Evolutionary conservation across 208 protist genomes (phyloP), one percentile per base, ranked within the genome.

Genomic region (Phytomonas francai): DNA sequence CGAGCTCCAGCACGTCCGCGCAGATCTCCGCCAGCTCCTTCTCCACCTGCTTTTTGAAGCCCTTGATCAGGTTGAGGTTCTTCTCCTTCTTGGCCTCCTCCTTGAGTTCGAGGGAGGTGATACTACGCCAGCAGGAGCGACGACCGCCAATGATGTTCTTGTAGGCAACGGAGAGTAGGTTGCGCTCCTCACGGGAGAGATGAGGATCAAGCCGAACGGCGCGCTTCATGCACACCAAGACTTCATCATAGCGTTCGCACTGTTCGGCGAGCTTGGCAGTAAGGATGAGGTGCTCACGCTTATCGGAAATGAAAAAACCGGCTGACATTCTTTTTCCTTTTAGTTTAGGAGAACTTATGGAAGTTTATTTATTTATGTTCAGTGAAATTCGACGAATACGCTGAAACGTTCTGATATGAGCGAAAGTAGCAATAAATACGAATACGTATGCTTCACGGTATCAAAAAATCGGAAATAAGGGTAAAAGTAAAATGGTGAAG

Each of bases 101-200:
- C 78, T 98, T 98, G 73, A 98, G 85, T 79, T 99, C 97, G 64
- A 99, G 98, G 0, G 92, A 92, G 54, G 88, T 98, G 70, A 99
- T 93, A 73, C 98, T 99, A 76, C 98, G 89, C 97, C 98, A 99
- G 67, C 98, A 98, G 19, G 98, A 97, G 76, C 99, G 97, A 64
- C 98, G 93, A 27, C 97, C 85, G 68, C 98, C 98, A 85, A 99
- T 98, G 60, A 99, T 97, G 83, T 99, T 99, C 89, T 99, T 99
- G 93, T 99, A 99, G 27, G 99, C 99, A 30, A 99, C 98, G n/a
- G 98, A 99, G 42, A 99, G 94, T 4, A 99, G 88, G 77, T 99
- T 99, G 74, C 98, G 88, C 84, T 99, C 99, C 86, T 99, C 99
- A 80, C 97, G 92, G 32, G 91, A 92, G 22, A 99, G 93, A 76